These are phyloP conservation scores for Colletotrichum gigasporum DNA, from an alignment of 2,329 filamentous ascomycete species.

Conservation along the genomic window DNA sequence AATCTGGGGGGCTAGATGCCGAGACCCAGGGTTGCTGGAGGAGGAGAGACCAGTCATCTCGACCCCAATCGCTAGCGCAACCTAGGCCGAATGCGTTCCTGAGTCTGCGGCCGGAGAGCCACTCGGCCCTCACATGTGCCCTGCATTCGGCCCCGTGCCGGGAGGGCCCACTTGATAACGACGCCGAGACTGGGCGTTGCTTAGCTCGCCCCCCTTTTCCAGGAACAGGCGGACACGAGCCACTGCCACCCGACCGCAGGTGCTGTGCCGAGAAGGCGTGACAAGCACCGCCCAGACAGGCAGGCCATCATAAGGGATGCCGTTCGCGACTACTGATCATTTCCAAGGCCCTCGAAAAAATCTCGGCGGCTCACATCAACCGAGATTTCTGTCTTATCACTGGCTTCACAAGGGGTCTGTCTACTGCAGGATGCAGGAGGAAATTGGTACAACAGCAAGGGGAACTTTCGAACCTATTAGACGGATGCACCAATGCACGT, in stretches of 20 bases:
- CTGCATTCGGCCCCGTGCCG: conserved; percentile 21
- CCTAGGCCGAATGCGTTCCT: neutral
- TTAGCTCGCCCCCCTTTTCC: neutral
- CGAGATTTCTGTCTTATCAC: too few relatives aligned
- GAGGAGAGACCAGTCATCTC: neutral
- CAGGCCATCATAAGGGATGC: too few relatives aligned
- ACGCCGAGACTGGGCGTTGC: neutral
- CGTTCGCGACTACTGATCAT: too few relatives aligned
- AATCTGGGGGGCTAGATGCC: conserved; percentile 3
- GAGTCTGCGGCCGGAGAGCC: neutral
- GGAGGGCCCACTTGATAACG: neutral
- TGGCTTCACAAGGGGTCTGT: neutral
- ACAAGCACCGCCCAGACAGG: neutral
- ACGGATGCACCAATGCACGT: neutral
- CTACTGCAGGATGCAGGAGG: conserved; percentile 2
- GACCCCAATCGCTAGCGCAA: neutral
- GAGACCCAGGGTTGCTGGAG: conserved; percentile 7
- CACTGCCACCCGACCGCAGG: conserved; percentile 1
- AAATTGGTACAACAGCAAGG: neutral
- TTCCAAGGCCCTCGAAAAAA: neutral
- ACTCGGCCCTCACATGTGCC: conserved; percentile 3
- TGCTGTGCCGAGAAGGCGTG: neutral
- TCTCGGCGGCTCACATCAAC: neutral
- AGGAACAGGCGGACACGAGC: conserved; percentile 6
- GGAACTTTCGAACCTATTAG: neutral